These are phyloP conservation scores for Arabidopsis hybrid DNA, from an alignment of 441 rosid genomes.

Conservation along the genomic window DNA sequence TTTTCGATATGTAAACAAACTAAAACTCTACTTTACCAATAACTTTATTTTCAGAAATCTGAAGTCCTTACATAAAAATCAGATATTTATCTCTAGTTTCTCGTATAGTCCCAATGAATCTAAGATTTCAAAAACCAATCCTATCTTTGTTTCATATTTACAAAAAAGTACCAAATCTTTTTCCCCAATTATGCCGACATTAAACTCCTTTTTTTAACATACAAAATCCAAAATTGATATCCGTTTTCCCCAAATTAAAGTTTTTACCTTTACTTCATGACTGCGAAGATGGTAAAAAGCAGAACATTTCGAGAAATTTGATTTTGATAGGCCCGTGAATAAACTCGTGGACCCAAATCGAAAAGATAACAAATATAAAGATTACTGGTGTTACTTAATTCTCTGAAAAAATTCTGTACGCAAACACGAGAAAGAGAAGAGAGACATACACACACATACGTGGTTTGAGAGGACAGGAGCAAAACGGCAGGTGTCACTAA, in stretches of 20 bases:
- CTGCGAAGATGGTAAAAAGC: slow-evolving; percentile 1
- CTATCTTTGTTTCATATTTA: slow-evolving; percentile 10
- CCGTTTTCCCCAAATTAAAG: no score
- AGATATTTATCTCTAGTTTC: not conserved
- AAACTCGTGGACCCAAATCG: slow-evolving; percentile 43
- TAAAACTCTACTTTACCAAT: slow-evolving; percentile 20
- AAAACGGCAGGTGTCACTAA: slow-evolving; percentile 56
- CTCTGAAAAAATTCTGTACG: slow-evolving; percentile 21
- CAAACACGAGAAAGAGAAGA: slow-evolving; percentile 30
- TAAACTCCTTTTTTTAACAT: no score
- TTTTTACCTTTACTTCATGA: not conserved
- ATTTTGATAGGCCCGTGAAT: not conserved
- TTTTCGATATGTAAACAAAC: slow-evolving; percentile 28
- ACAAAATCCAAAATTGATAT: no score
- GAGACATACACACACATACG: slow-evolving; percentile 40
- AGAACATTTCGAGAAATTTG: slow-evolving; percentile 2
- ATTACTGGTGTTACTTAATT: not conserved
- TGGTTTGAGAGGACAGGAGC: slow-evolving; percentile 47
- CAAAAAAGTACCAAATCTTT: slow-evolving; percentile 2
- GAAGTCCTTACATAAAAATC: not conserved
- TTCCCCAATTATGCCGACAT: not conserved
- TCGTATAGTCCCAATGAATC: slow-evolving; percentile 8
- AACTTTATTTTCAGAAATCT: slow-evolving; percentile 28
- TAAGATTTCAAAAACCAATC: slow-evolving; percentile 14
- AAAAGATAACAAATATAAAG: slow-evolving; percentile 28